Evolutionary conservation across 352 stramenopile genomes (phyloP).

Genomic region (Pythium vanterpoolii): DNA sequence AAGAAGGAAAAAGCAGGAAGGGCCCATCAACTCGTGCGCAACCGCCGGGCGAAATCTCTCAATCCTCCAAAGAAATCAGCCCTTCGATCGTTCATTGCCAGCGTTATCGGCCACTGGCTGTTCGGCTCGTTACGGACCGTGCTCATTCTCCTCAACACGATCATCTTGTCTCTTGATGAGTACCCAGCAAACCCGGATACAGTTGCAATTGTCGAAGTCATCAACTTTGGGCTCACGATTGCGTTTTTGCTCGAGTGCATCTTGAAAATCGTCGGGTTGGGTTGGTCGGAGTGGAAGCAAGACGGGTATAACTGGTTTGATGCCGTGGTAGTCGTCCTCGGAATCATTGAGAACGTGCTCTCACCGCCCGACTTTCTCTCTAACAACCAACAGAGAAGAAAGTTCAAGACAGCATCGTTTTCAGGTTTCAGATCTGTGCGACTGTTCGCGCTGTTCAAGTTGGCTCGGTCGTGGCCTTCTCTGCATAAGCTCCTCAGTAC

Average conservation of each 20-base stretch:
- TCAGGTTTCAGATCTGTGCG: constrained; percentile 82
- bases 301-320: constrained; percentile 84
- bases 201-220: constrained; percentile 42
- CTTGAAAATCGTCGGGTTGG: constrained; percentile 73
- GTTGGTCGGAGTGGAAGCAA: constrained; percentile 39
- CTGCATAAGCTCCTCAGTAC: constrained; percentile 87
- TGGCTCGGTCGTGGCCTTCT: constrained; percentile 87
- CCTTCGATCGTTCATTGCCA: constrained; percentile 16
- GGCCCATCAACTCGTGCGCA: not conserved
- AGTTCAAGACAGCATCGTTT: constrained; percentile 35
- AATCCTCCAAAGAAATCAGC: not conserved
- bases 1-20: constrained; percentile 31
- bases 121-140: constrained; percentile 57
- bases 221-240: constrained; percentile 57
- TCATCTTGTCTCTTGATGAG: constrained; percentile 78
- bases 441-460: constrained; percentile 88
- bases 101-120: constrained; percentile 39
- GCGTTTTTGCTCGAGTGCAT: constrained; percentile 48
- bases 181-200: constrained; percentile 50
- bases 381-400: not conserved
- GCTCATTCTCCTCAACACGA: constrained; percentile 83
- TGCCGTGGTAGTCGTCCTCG: constrained; percentile 46
- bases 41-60: not conserved
- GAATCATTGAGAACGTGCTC: constrained; percentile 38
- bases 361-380: constrained; percentile 39